phyloP scores from a whole-genome alignment of 805 yeast genomes.

The Monosporozyma unispora region DNA sequence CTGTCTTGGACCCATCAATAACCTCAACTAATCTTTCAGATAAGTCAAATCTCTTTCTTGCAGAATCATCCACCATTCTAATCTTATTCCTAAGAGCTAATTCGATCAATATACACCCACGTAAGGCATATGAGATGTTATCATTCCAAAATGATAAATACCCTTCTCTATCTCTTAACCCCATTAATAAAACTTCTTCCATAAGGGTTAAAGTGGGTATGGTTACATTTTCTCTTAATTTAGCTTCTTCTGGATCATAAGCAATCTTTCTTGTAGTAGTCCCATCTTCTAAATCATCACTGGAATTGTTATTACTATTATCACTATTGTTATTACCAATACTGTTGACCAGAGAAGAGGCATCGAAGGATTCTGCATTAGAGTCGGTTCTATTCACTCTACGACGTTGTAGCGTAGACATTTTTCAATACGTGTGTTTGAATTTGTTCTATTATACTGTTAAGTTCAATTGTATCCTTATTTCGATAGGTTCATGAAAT shows the following conservation, averaged over 20 bases:
- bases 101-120: conserved; percentile 90
- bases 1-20: conserved; percentile 76
- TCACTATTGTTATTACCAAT: conserved; percentile 2
- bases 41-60: conserved; percentile 79
- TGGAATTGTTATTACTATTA: conserved; percentile 11
- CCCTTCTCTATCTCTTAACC: conserved; percentile 92
- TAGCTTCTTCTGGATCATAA: conserved; percentile 59
- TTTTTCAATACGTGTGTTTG: conserved; percentile 5
- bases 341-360: conserved; percentile 3
- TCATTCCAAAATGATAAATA: conserved; percentile 97
- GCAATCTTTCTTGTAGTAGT: conserved; percentile 52
- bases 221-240: conserved; percentile 30
- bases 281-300: conserved; percentile 11
- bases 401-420: conserved; percentile 69
- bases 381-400: conserved; percentile 44
- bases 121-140: conserved; percentile 87
- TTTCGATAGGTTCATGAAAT: neutral
- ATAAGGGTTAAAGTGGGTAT: conserved; percentile 80
- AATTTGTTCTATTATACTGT: too few relatives aligned
- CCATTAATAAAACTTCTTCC: conserved; percentile 93
- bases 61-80: conserved; percentile 83
- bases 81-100: conserved; percentile 86
- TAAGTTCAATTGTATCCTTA: too few relatives aligned
- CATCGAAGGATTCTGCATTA: conserved; percentile 2
- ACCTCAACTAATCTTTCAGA: conserved; percentile 85